Evolutionary conservation across 208 protist genomes (phyloP).

Genomic region (Trypanosoma rangeli): DNA sequence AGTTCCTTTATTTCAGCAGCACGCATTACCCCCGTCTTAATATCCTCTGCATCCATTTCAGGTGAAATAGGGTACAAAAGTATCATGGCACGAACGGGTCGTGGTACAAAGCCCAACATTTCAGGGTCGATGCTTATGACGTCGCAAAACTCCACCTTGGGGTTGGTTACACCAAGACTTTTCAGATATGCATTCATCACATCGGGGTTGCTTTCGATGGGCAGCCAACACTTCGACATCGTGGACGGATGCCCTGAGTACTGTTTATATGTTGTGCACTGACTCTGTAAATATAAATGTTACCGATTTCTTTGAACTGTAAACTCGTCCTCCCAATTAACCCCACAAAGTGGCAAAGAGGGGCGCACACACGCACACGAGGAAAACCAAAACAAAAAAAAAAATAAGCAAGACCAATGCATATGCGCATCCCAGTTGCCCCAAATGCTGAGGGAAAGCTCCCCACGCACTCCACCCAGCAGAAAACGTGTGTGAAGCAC

Average conservation of each 20-base stretch:
- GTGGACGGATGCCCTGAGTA: not conserved
- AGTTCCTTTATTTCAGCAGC: slow-evolving; percentile 38
- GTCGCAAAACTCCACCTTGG: slow-evolving; percentile 82
- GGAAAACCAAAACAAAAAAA: too few relatives aligned
- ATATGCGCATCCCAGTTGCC: too few relatives aligned
- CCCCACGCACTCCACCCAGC: too few relatives aligned
- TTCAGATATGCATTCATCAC: slow-evolving; percentile 87
- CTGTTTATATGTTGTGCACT: slow-evolving; percentile 12
- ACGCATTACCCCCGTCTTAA: slow-evolving; percentile 26
- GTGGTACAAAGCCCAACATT: slow-evolving; percentile 90
- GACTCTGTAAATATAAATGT: not conserved
- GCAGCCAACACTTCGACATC: slow-evolving; percentile 71
- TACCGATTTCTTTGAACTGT: too few relatives aligned
- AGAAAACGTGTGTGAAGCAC: not conserved
- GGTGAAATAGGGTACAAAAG: slow-evolving; percentile 91
- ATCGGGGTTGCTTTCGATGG: slow-evolving; percentile 93
- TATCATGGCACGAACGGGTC: slow-evolving; percentile 85
- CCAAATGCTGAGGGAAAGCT: too few relatives aligned
- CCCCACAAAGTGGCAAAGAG: too few relatives aligned
- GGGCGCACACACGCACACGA: too few relatives aligned
- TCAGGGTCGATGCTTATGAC: slow-evolving; percentile 92
- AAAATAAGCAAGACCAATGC: too few relatives aligned
- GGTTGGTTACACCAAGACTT: slow-evolving; percentile 47
- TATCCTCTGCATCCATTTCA: slow-evolving; percentile 31
- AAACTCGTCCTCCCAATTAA: too few relatives aligned